Evolutionary conservation across 2,329 filamentous ascomycete species (phyloP).

Genomic region (Dactylonectria macrodidyma): DNA sequence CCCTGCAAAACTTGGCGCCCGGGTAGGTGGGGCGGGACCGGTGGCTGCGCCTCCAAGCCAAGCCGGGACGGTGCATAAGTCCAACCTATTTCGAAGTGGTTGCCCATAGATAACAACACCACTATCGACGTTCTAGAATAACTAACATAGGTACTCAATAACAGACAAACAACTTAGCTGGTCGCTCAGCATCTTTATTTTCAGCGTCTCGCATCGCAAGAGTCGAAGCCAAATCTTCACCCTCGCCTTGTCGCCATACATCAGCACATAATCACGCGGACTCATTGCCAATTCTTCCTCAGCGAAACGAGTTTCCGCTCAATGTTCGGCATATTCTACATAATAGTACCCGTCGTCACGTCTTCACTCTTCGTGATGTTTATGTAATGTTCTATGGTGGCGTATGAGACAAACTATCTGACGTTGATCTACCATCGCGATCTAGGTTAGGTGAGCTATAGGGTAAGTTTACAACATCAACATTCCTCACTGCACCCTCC

Average conservation of each 20-base stretch:
- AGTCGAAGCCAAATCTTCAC: slow-evolving; percentile 67
- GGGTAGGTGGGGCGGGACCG: slow-evolving; percentile 3
- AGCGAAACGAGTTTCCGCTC: slow-evolving; percentile 73
- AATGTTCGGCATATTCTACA: slow-evolving; percentile 77
- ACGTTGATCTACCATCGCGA: too few species aligned
- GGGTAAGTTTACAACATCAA: not conserved
- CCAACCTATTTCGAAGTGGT: not conserved
- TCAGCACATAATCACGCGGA: slow-evolving; percentile 75
- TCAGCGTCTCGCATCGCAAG: slow-evolving; percentile 75
- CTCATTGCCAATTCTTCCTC: slow-evolving; percentile 70
- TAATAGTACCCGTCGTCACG: slow-evolving; percentile 73
- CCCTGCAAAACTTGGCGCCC: slow-evolving; percentile 25
- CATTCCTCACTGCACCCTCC: too few species aligned
- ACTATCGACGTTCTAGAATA: not conserved
- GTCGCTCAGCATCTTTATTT: slow-evolving; percentile 74
- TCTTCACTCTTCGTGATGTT: slow-evolving; percentile 69
- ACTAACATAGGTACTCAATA: slow-evolving; percentile 50
- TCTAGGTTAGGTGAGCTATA: not conserved
- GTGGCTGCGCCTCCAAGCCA: slow-evolving; percentile 30
- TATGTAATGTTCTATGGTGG: too few species aligned
- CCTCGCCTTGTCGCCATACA: slow-evolving; percentile 74
- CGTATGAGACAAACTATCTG: too few species aligned
- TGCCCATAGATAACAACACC: not conserved
- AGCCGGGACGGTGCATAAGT: slow-evolving; percentile 18
- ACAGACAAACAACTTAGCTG: slow-evolving; percentile 73